These are phyloP conservation scores for Coniosporium apollinis DNA, from an alignment of 495 filamentous ascomycete species.

Conservation along the genomic window DNA sequence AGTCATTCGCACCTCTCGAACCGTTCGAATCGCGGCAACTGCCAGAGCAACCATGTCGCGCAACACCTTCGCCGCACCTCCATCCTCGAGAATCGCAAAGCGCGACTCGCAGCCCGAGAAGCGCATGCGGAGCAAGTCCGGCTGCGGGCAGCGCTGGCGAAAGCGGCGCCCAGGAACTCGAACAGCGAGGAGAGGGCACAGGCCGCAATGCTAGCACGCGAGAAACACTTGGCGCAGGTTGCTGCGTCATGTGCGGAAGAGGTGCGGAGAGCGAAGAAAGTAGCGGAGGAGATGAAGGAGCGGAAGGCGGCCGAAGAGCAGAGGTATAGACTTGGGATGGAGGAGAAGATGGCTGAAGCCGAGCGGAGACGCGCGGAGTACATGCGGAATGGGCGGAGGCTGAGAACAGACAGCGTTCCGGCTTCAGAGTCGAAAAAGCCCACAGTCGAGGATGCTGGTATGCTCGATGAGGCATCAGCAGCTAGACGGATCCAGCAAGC, in stretches of 20 bases:
- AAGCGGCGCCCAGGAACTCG: slow-evolving; percentile 45
- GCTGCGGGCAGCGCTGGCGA: slow-evolving; percentile 68
- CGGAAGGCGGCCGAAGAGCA: slow-evolving; percentile 73
- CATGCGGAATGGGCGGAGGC: slow-evolving; percentile 34
- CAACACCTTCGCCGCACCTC: slow-evolving; percentile 82
- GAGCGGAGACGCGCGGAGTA: slow-evolving; percentile 47
- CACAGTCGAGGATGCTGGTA: slow-evolving; percentile 20
- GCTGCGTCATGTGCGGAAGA: slow-evolving; percentile 89
- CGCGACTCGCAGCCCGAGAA: slow-evolving; percentile 79
- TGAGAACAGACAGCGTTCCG: slow-evolving; percentile 46
- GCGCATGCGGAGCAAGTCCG: slow-evolving; percentile 96
- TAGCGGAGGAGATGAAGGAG: slow-evolving; percentile 84
- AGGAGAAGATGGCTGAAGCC: slow-evolving; percentile 75
- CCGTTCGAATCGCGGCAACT: slow-evolving; percentile 39
- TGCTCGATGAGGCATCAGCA: slow-evolving; percentile 48
- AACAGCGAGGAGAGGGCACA: slow-evolving; percentile 69
- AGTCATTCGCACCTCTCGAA: slow-evolving; percentile 57
- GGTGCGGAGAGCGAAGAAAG: slow-evolving; percentile 80
- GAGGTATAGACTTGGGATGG: slow-evolving; percentile 48
- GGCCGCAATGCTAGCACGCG: slow-evolving; percentile 79
- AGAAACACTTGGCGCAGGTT: slow-evolving; percentile 84
- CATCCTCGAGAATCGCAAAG: slow-evolving; percentile 85
- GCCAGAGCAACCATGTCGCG: slow-evolving; percentile 67
- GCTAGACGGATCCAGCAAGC: slow-evolving; percentile 56
- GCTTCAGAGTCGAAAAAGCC: slow-evolving; percentile 38